Percentiles rank a stretch among this genome's conserved stretches.
These are phyloP conservation scores for Solanum peruvianum DNA, from an alignment of 257 asterid genomes.

Conservation along the genomic window DNA sequence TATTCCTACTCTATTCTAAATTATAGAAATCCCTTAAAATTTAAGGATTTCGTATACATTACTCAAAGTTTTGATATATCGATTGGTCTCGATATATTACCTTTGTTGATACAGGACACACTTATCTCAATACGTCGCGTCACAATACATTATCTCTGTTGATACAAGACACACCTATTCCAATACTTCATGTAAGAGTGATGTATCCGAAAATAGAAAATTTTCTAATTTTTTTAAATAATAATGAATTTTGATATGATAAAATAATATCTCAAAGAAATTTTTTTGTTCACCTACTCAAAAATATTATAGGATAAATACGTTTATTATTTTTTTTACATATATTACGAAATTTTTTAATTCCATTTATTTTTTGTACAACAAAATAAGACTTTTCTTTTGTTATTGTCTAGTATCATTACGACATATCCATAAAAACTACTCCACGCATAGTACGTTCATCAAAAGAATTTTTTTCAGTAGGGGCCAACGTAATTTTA, in stretches of 20 bases:
- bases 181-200: not conserved
- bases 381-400: not conserved
- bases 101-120: not conserved
- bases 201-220: too few relatives aligned
- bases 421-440: not conserved
- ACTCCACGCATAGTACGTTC: not conserved
- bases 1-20: not conserved
- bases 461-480: not conserved
- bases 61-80: not conserved
- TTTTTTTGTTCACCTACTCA: not conserved
- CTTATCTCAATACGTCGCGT: not conserved
- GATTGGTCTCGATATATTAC: not conserved
- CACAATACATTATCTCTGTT: too few relatives aligned
- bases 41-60: not conserved
- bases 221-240: too few relatives aligned
- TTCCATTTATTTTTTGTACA: not conserved
- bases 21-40: not conserved
- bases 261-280: not conserved
- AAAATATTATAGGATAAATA: not conserved
- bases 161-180: not conserved
- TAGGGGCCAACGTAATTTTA: not conserved
- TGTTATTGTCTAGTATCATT: not conserved
- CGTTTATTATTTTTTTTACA: not conserved
- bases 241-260: rapidly evolving
- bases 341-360: not conserved